Percentiles rank a stretch among this genome's conserved stretches.
Conservation (phyloP, 1,139 yeast species). For the Scheffersomyces cryptocercus region DNA sequence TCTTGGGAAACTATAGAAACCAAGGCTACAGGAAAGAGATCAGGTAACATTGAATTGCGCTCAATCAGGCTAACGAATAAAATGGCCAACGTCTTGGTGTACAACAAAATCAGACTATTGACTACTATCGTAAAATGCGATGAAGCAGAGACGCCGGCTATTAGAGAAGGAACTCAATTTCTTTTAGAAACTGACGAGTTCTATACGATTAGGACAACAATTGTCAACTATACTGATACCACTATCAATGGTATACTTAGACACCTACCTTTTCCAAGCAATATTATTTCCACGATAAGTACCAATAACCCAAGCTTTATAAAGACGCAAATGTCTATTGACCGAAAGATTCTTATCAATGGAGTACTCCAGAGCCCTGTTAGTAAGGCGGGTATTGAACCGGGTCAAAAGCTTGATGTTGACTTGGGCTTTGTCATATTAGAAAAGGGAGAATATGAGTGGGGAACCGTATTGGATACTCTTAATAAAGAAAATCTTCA, state of each 20-base stretch:
- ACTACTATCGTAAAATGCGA: conserved; percentile 12
- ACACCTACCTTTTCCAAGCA: conserved; percentile 55
- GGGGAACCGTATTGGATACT: conserved; percentile 72
- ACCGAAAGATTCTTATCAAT: conserved; percentile 55
- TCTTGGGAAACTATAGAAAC: conserved; percentile 50
- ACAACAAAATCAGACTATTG: conserved; percentile 24
- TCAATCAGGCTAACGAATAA: conserved; percentile 58
- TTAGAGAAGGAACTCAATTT: conserved; percentile 19
- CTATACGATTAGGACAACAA: conserved; percentile 47
- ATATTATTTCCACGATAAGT: conserved; percentile 11
- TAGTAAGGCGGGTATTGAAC: conserved; percentile 37
- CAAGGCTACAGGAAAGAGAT: conserved; percentile 24
- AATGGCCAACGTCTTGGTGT: conserved; percentile 52
- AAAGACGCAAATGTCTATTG: conserved; percentile 37
- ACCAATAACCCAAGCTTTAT: conserved; percentile 12
- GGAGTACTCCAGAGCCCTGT: conserved; percentile 63
- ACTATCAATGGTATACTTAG: conserved; percentile 61
- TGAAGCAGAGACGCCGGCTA: conserved; percentile 3
- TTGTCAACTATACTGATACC: conserved; percentile 44
- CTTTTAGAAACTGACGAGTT: conserved; percentile 44
- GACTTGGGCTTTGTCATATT: conserved; percentile 60
- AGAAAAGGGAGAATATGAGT: conserved; percentile 74
- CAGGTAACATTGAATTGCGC: conserved; percentile 67
- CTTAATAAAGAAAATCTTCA: conserved; percentile 19
- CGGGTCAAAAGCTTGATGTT: conserved; percentile 42